Evolutionary conservation across 352 stramenopile genomes (phyloP).

Genomic region (Globisporangium recalcitrans): DNA sequence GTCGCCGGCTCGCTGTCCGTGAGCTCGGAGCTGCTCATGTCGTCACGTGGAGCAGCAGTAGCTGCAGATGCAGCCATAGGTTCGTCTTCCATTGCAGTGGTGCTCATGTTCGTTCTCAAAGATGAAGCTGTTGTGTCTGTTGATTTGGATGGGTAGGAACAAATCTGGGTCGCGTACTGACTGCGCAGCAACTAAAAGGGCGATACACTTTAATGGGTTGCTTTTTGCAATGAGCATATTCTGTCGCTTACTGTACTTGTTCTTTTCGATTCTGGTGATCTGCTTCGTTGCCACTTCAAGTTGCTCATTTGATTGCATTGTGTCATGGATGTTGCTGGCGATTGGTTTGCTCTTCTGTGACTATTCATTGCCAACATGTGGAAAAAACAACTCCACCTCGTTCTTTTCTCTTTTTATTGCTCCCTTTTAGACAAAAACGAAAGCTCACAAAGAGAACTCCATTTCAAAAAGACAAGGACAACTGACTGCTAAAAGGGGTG

Average conservation of each 20-base stretch:
- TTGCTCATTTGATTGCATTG: too few species aligned
- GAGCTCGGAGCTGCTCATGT: not conserved
- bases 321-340: not conserved
- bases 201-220: not conserved
- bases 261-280: not conserved
- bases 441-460: not conserved
- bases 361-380: too few species aligned
- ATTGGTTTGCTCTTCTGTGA: not conserved
- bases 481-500: not conserved
- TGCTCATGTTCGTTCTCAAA: constrained; percentile 1
- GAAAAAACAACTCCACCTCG: too few species aligned
- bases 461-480: not conserved
- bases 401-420: too few species aligned
- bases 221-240: not conserved
- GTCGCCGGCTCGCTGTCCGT: not conserved
- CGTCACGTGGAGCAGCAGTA: not conserved
- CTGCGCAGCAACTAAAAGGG: not conserved
- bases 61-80: not conserved
- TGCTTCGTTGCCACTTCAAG: not conserved
- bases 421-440: not conserved
- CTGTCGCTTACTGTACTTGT: not conserved
- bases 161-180: not conserved
- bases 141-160: constrained; percentile 3
- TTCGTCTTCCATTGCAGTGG: not conserved
- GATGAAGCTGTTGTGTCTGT: not conserved